Percentiles rank a stretch among this genome's conserved stretches.
These are phyloP conservation scores for Blastocystis sp. DNA, from an alignment of 352 stramenopile species.

Conservation along the genomic window DNA sequence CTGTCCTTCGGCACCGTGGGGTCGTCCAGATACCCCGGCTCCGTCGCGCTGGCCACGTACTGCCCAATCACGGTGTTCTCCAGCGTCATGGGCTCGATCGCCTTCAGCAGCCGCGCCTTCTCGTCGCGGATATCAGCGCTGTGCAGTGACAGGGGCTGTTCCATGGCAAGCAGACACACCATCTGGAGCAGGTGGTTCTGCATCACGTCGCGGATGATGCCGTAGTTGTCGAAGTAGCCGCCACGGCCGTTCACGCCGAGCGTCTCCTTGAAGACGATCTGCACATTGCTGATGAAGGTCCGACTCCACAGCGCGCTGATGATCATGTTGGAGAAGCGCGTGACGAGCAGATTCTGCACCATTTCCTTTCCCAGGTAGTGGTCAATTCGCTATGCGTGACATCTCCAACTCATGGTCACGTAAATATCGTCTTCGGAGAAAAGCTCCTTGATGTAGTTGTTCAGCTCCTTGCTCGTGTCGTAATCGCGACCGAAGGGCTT, in stretches of 20 bases:
- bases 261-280: conserved; percentile 94
- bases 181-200: conserved; percentile 95
- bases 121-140: conserved; percentile 89
- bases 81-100: conserved; percentile 85
- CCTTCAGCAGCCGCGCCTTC: conserved; percentile 95
- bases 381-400: conserved; percentile 84
- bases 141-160: conserved; percentile 80
- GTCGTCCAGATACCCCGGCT: conserved; percentile 90
- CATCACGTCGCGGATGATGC: conserved; percentile 98
- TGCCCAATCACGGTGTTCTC: conserved; percentile 94
- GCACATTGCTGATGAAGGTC: conserved; percentile 89
- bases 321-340: conserved; percentile 93
- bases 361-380: conserved; percentile 92
- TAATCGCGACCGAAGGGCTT: conserved; percentile 96
- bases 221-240: conserved; percentile 94
- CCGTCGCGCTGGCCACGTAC: conserved; percentile 82
- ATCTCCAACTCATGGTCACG: conserved; percentile 66
- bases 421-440: conserved; percentile 79
- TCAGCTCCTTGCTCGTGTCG: conserved; percentile 85
- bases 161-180: conserved; percentile 92
- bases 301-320: conserved; percentile 94
- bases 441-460: conserved; percentile 81
- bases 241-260: conserved; percentile 90
- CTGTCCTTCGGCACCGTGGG: conserved; percentile 88
- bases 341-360: conserved; percentile 92